Evolutionary conservation across 2,329 filamentous ascomycete genomes (phyloP).

Genomic region (Exophiala spinifera): DNA sequence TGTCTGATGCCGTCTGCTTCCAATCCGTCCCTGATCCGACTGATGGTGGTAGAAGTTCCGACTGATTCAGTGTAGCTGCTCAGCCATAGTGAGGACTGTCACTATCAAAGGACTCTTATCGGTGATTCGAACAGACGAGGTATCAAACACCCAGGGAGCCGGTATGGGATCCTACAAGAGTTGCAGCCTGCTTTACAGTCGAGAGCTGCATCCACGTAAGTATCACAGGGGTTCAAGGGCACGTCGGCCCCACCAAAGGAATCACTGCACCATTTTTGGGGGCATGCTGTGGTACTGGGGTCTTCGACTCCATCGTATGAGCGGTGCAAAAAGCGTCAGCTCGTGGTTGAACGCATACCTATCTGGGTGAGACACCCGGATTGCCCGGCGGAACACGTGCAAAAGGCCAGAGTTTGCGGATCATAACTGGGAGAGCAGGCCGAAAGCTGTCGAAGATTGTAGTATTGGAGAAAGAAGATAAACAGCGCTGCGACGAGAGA

Average conservation of each 20-base stretch:
- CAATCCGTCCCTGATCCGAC: background rate
- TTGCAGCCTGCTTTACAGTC: slow-evolving; percentile 6
- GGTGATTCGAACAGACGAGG: background rate
- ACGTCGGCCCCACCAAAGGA: slow-evolving; percentile 8
- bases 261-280: slow-evolving; percentile 9
- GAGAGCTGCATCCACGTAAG: background rate
- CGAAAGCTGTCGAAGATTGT: background rate
- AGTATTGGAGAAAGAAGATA: background rate
- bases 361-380: slow-evolving; percentile 9
- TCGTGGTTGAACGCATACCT: slow-evolving; percentile 5
- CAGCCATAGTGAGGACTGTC: slow-evolving; percentile 1
- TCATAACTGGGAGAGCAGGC: slow-evolving; percentile 8
- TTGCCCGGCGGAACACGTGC: slow-evolving; percentile 9
- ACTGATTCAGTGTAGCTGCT: slow-evolving; percentile 7
- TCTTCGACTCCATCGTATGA: slow-evolving; percentile 7
- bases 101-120: slow-evolving; percentile 1
- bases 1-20: slow-evolving; percentile 7
- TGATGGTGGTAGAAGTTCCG: slow-evolving; percentile 1
- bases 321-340: slow-evolving; percentile 1
- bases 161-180: slow-evolving; percentile 11
- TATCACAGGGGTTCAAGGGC: slow-evolving; percentile 9
- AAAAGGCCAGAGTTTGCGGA: slow-evolving; percentile 8
- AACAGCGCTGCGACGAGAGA: background rate
- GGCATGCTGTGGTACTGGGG: slow-evolving; percentile 12
- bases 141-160: background rate